Evolutionary conservation across 768 basidiomycete species (phyloP), one percentile per base, ranked within the genome.

Genomic region (Boletus pseudopeckii): DNA sequence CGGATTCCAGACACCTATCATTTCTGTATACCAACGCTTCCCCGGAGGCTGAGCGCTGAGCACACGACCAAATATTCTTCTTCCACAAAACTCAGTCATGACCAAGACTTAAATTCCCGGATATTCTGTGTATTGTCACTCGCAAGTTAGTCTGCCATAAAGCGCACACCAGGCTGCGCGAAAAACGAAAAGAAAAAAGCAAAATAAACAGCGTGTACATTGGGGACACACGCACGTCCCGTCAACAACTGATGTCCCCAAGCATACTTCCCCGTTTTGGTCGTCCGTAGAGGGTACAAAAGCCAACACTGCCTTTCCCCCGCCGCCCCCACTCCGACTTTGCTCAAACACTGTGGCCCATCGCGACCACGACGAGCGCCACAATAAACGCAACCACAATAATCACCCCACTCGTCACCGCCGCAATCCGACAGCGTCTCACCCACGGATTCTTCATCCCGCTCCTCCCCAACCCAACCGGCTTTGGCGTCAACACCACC

Each of bases 381-480:
- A 73, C 80, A 39, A 86, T 75, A 57, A 84, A 77, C 5, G 78
- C 84, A 2, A 65, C 53, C 18, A 66, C 26, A 3, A 80, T 78
- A 74, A 75, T 71, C 59, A 73, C 73, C 71, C 72, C 86, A 65
- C 76, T 86, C 72, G 66, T 76, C 71, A 83, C 81, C 72, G 64
- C 86, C 64, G 76, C 88, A 71, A 73, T 79, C 71, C 79, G 81
- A 76, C 64, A 85, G 64, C 72, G 74, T 64, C 51, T 67, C 56
- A 65, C 81, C 68, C 62, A 80, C 47, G 55, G 67, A 49, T 77
- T 73, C 47, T 57, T 59, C 30, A 64, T 47, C 38, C 41, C 58
- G 10, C 13, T 48, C 50, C 54, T 52, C 45, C 44, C 34, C 20
- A 24, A 2, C 34, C 39, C 41, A n/a, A 37, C 52, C 40, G 64